A percentile compares a stretch with the other conserved stretches of the same genome.
Evolutionary conservation across 176 grass and related monocot species (phyloP).

Genomic region (Oryza meridionalis): DNA sequence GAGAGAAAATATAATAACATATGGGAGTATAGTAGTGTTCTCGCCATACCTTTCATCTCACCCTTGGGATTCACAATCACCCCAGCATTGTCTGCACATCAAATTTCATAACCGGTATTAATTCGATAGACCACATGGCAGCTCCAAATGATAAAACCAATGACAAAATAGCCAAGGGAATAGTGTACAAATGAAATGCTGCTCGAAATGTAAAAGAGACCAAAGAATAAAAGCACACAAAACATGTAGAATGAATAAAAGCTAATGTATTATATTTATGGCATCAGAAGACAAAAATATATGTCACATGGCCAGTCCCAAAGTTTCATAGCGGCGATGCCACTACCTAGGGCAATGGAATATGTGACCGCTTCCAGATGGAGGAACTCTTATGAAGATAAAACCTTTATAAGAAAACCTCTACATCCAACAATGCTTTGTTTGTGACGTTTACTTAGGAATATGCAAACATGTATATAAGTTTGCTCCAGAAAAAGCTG

Average conservation of each 20-base stretch:
- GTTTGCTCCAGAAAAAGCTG: constrained; percentile 27
- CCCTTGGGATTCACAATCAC: constrained; percentile 69
- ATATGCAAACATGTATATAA: constrained; percentile 33
- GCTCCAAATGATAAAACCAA: neutral
- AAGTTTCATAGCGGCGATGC: constrained; percentile 9
- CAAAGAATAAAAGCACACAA: neutral
- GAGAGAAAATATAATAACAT: too few species aligned
- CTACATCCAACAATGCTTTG: constrained; percentile 10
- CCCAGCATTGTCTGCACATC: constrained; percentile 62
- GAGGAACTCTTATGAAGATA: constrained; percentile 27
- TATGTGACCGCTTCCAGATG: constrained; percentile 23
- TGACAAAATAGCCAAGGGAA: neutral
- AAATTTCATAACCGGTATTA: neutral
- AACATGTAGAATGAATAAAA: neutral
- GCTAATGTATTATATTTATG: neutral
- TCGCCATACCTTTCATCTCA: constrained; percentile 56
- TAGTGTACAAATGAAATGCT: too few species aligned
- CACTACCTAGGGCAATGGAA: constrained; percentile 16
- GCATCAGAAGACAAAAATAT: neutral
- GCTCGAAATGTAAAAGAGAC: too few species aligned
- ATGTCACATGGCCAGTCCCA: constrained; percentile 44
- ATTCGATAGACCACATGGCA: neutral
- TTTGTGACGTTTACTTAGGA: constrained; percentile 33
- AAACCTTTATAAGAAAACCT: constrained; percentile 9
- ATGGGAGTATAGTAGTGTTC: too few species aligned